These are phyloP conservation scores for Aureobasidium vineae DNA, from an alignment of 2,329 filamentous ascomycete genomes.

Conservation along the genomic window DNA sequence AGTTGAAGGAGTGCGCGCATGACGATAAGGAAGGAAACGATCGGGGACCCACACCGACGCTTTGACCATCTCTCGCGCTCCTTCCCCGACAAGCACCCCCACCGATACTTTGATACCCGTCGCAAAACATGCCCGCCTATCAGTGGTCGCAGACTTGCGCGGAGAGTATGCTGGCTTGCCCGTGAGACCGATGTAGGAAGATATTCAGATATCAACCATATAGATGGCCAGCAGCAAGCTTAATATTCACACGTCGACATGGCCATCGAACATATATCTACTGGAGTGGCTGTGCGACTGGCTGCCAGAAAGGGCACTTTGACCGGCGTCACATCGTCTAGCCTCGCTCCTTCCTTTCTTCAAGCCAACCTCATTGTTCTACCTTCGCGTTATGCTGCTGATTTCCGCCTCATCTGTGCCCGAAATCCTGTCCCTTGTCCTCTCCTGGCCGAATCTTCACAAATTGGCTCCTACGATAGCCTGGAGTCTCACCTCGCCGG, in stretches of 20 bases:
- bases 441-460: slow-evolving; percentile 54
- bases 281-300: slow-evolving; percentile 38
- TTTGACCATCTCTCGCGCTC: slow-evolving; percentile 4
- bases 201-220: not conserved
- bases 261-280: not conserved
- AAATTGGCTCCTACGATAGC: slow-evolving; percentile 45
- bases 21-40: not conserved
- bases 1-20: not conserved
- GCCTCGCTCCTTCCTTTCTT: slow-evolving; percentile 55
- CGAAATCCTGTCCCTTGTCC: slow-evolving; percentile 64
- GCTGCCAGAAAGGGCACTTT: slow-evolving; percentile 46
- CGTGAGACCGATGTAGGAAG: not conserved
- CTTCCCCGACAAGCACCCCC: not conserved
- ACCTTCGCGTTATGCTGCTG: slow-evolving; percentile 55
- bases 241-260: not conserved
- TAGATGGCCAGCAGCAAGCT: not conserved
- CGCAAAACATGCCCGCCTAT: not conserved
- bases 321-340: slow-evolving; percentile 52
- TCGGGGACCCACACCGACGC: slow-evolving; percentile 22
- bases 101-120: not conserved
- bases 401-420: slow-evolving; percentile 59
- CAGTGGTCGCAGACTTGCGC: not conserved
- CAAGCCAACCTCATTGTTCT: slow-evolving; percentile 64
- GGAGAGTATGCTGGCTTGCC: not conserved
- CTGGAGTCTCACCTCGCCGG: slow-evolving; percentile 43